Evolutionary conservation across 2,329 filamentous ascomycete genomes (phyloP), one percentile per base, ranked within the genome.

Genomic region (Trichothecium sympodiale): DNA sequence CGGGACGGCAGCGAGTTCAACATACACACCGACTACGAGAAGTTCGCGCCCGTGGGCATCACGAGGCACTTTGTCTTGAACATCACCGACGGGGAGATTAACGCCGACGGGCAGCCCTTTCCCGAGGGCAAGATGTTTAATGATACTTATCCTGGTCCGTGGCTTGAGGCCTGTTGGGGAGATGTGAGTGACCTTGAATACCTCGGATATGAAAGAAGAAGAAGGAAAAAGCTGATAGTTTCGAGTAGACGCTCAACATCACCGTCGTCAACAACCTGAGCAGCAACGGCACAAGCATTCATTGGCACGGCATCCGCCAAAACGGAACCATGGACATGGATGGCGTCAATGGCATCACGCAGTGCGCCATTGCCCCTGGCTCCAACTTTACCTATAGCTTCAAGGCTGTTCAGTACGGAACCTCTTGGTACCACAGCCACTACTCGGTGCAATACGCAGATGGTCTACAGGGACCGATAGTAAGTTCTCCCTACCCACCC

Each of bases 251-350:
- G 10, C 20, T 25, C 20, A 25, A 25, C 20, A 25, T 25, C 20
- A 25, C 20, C 20, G 20, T 25, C 20, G 20, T 25, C 20, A 25
- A 25, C 20, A 25, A 25, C 20, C 20, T 25, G 20, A 25, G 33
- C 16, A 33, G 36, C 12, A 80, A 80, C 41, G 74, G 74, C 23
- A 79, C 74, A 7, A 64, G 64, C 8, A 69, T 80, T 14, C 77
- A 81, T 47, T 80, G 66, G 56, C 76, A 81, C 45, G 77, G 74
- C 16, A 57, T 81, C 25, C 65, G 71, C 6, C 73, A 80, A 47
- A 59, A 65, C 40, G 57, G 64, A 46, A 70, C 61, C 33, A 69
- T 66, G 43, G 57, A 68, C 38, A 59, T 69, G 35, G 75, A 80
- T 39, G 75, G 75, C 20, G 66, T 73, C 0, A 69, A 72, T 1